A percentile compares a stretch with the other conserved stretches of the same genome.
phyloP scores from a whole-genome alignment of 2,329 filamentous ascomycete species.

The Xylariaceae sp. region DNA sequence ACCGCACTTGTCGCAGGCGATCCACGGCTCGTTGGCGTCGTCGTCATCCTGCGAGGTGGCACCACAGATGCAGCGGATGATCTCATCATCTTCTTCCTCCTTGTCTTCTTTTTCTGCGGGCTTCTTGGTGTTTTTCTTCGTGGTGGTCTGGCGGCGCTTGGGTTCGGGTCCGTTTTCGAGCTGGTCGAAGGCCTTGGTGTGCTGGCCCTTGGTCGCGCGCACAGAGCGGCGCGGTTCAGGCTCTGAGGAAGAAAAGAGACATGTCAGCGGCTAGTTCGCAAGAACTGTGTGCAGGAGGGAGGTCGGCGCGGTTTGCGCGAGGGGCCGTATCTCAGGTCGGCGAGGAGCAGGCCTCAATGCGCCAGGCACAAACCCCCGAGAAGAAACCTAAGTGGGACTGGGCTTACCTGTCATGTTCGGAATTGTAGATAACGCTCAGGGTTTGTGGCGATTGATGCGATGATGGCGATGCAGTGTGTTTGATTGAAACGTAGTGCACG shows the following conservation, averaged over 20 bases:
- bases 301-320: neutral
- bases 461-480: conserved; percentile 1
- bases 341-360: neutral
- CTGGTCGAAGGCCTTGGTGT: conserved; percentile 81
- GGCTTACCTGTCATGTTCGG: conserved; percentile 34
- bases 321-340: neutral
- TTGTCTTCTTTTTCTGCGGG: conserved; percentile 55
- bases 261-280: conserved; percentile 21
- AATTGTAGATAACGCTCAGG: conserved; percentile 7
- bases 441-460: conserved; percentile 7
- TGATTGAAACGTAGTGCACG: conserved; percentile 12
- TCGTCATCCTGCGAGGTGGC: conserved; percentile 82
- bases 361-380: too few relatives aligned
- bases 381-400: conserved; percentile 7
- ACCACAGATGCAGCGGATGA: conserved; percentile 92
- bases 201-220: conserved; percentile 93
- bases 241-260: conserved; percentile 31
- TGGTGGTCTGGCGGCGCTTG: conserved; percentile 48
- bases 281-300: neutral
- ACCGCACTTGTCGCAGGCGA: conserved; percentile 86
- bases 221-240: conserved; percentile 87
- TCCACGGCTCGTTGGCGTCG: conserved; percentile 82
- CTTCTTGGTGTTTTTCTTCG: conserved; percentile 47
- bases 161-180: conserved; percentile 56
- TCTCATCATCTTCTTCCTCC: conserved; percentile 57